Base-by-base conservation (phyloP, 2,329 filamentous ascomycete species). In the Penicillium janthinellum region DNA sequence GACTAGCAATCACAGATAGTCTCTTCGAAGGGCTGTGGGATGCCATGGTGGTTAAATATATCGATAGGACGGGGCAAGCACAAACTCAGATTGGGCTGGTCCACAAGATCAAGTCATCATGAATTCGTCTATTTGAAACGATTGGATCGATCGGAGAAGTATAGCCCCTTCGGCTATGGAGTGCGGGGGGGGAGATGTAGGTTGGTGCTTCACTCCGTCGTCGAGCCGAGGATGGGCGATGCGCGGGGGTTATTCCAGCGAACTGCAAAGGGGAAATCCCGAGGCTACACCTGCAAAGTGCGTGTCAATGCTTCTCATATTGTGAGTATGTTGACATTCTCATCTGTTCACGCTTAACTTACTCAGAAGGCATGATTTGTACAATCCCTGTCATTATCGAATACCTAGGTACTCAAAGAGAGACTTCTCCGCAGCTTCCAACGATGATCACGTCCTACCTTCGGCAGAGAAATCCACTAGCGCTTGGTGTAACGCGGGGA, bases 1-100 rank as follows among this genome's bases (percentile, higher is more conserved):
- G 61, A 14, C 31, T 49, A 31, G 61, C 56, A 41, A 64, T 60
- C 5, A 48, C 56, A 31, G 56, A 58, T 4, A 62, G 54, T 49
- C 61, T 60, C 8, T 35, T 17, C 8, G 54, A 38, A n/a, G 52
- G 31, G 25, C 11, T 56, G 1, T 8, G 20, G 17, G 62, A 49
- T 39, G 49, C 10, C 62, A 64, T 59, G 0, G 28, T 56, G 22
- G 38, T 48, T 34, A 45, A 22, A 41, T 54, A 25, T 28, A 25
- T 44, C 31, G 6, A 48, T 15, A 12, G 17, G 38, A 31, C 17
- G 6, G 6, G 17, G 48, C 6, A 37, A 50, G 14, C n/a, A 50
- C 12, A 15, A 37, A 50, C 31, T 50, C 42, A 45, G 22, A 44
- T 15, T 25, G 22, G 25, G 22, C 5, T 28, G 22, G 12, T 28